Evolutionary conservation across 1,284 basidiomycete genomes (phyloP).

Genomic region (Fomitiporia mediterranea): DNA sequence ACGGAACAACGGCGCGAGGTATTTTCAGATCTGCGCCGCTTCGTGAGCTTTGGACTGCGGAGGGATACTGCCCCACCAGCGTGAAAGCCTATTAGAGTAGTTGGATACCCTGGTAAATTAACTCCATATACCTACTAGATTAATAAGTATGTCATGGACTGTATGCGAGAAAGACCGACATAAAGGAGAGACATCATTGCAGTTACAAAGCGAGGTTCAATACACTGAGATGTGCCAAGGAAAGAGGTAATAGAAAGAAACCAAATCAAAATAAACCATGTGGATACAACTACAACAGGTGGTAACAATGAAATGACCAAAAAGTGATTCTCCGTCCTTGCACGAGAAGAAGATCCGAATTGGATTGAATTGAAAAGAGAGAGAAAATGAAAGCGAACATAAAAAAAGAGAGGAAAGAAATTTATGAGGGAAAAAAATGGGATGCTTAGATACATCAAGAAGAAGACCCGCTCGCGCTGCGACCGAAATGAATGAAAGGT

Average conservation of each 20-base stretch:
- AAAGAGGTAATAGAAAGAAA: neutral
- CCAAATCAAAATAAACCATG: neutral
- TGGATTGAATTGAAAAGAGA: neutral
- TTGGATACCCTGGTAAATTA: conserved; percentile 7
- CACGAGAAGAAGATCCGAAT: neutral
- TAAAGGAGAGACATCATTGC: neutral
- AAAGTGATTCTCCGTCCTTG: neutral
- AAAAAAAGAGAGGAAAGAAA: neutral
- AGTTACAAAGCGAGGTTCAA: neutral
- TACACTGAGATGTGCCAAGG: neutral
- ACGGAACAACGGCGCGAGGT: conserved; percentile 64
- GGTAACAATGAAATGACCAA: conserved; percentile 4
- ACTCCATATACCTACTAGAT: neutral
- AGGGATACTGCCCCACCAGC: conserved; percentile 50
- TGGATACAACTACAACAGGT: neutral
- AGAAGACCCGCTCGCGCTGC: conserved; percentile 11
- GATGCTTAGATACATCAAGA: no score
- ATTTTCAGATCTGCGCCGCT: conserved; percentile 79
- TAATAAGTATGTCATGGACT: conserved; percentile 4
- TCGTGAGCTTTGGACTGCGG: conserved; percentile 81
- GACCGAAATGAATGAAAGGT: conserved; percentile 17
- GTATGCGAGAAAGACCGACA: neutral
- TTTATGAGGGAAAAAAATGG: no score
- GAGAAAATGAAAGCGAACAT: neutral
- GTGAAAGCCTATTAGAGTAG: neutral